phyloP scores from a whole-genome alignment of 2,329 filamentous ascomycete genomes.

The Botrytis aclada region DNA sequence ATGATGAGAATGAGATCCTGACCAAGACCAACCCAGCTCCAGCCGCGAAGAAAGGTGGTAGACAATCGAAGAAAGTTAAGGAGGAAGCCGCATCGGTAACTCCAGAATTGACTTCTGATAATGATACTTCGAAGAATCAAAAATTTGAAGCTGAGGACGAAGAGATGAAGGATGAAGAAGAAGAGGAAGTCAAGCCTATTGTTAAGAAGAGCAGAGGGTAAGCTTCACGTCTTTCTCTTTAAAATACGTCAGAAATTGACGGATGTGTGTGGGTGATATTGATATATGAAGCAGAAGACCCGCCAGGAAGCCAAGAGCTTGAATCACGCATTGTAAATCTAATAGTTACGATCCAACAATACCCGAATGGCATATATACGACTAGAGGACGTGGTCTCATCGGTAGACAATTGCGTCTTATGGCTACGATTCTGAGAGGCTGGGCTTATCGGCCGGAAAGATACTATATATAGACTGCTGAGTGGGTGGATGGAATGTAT shows the following conservation, averaged over 20 bases:
- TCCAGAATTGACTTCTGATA: background rate
- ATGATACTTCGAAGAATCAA: background rate
- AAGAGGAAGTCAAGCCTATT: background rate
- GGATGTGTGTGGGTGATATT: background rate
- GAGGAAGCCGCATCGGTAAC: background rate
- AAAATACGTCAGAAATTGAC: background rate
- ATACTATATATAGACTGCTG: background rate
- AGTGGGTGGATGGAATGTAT: background rate
- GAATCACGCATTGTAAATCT: background rate
- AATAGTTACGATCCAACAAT: background rate
- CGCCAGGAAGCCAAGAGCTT: background rate
- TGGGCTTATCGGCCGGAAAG: background rate
- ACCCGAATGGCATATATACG: background rate
- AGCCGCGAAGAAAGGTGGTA: background rate
- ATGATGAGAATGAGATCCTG: conserved; percentile 12
- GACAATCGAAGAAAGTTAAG: conserved; percentile 4
- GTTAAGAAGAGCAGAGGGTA: background rate
- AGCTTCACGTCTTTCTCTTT: background rate
- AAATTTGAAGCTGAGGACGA: background rate
- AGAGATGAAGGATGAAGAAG: background rate
- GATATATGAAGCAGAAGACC: background rate
- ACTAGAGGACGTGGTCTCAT: background rate
- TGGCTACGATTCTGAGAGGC: background rate
- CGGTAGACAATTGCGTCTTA: background rate
- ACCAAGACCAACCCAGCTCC: conserved; percentile 8